Percentiles rank a stretch among this genome's conserved stretches.
Evolutionary conservation across 2,329 filamentous ascomycete genomes (phyloP).

Genomic region (Neofusicoccum laricinum): DNA sequence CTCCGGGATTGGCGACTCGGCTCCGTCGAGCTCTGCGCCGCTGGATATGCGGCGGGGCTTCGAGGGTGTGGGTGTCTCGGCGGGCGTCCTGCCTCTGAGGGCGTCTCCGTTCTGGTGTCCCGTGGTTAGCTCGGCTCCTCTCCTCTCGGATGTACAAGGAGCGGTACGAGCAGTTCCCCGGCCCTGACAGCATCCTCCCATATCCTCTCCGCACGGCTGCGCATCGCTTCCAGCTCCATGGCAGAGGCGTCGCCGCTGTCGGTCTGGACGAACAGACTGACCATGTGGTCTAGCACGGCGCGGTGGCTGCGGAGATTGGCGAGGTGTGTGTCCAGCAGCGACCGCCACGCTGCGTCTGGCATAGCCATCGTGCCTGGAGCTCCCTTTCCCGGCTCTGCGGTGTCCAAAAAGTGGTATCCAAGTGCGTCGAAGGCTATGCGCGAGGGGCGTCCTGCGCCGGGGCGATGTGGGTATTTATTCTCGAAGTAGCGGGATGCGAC

Average conservation of each 20-base stretch:
- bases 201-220: slow-evolving; percentile 1
- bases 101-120: background rate
- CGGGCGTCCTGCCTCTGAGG: background rate
- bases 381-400: background rate
- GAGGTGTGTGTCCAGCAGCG: slow-evolving; percentile 8
- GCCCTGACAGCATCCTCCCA: slow-evolving; percentile 8
- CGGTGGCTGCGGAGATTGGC: slow-evolving; percentile 10
- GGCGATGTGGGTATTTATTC: too few relatives aligned
- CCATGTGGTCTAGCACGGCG: slow-evolving; percentile 7
- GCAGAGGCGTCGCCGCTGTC: background rate
- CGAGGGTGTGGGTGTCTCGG: background rate
- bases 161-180: background rate
- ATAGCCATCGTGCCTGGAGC: background rate
- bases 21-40: background rate
- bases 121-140: too few relatives aligned
- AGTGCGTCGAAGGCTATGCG: background rate
- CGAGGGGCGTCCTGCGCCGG: too few relatives aligned
- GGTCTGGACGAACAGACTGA: background rate
- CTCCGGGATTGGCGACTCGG: background rate
- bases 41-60: background rate
- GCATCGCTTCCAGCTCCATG: slow-evolving; percentile 4
- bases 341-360: background rate
- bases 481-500: background rate
- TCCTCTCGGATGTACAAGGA: too few relatives aligned
- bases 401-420: background rate